phyloP scores from a whole-genome alignment of 2,329 filamentous ascomycete species.

The Paecilomyces sp. region DNA sequence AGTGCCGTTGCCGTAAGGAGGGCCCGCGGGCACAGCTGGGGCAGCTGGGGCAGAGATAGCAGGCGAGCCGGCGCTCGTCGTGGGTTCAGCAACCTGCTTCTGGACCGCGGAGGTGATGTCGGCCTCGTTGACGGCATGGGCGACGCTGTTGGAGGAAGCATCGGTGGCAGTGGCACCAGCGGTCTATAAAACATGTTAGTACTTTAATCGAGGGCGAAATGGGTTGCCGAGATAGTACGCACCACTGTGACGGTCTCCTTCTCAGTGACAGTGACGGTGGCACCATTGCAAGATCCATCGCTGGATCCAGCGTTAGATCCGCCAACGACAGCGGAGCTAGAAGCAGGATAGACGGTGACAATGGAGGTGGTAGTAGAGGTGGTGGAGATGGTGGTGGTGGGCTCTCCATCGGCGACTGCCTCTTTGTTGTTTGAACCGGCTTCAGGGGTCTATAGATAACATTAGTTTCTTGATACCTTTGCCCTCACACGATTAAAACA shows the following conservation, averaged over 20 bases:
- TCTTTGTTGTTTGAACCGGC: not conserved
- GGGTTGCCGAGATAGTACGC: constrained; percentile 7
- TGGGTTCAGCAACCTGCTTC: not conserved
- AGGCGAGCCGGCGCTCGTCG: not conserved
- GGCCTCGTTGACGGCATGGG: not conserved
- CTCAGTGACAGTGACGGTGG: constrained; percentile 25
- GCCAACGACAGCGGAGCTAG: not conserved
- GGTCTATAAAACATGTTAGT: not conserved
- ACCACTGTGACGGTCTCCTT: constrained; percentile 29
- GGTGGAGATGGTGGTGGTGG: constrained; percentile 20
- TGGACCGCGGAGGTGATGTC: not conserved
- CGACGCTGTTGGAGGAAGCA: not conserved
- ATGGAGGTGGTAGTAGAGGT: constrained; percentile 22
- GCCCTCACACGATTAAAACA: constrained; percentile 2
- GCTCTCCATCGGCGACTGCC: constrained; percentile 5
- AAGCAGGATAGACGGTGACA: constrained; percentile 13
- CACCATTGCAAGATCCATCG: constrained; percentile 1
- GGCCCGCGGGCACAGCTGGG: not conserved
- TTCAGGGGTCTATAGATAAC: not conserved
- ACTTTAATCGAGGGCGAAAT: not conserved
- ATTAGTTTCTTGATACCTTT: not conserved
- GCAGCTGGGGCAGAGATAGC: not conserved
- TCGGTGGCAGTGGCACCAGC: not conserved
- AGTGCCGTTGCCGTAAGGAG: constrained; percentile 6
- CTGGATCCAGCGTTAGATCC: not conserved